Base-by-base conservation (phyloP, 441 rosid species). In the Capsella rubella region DNA sequence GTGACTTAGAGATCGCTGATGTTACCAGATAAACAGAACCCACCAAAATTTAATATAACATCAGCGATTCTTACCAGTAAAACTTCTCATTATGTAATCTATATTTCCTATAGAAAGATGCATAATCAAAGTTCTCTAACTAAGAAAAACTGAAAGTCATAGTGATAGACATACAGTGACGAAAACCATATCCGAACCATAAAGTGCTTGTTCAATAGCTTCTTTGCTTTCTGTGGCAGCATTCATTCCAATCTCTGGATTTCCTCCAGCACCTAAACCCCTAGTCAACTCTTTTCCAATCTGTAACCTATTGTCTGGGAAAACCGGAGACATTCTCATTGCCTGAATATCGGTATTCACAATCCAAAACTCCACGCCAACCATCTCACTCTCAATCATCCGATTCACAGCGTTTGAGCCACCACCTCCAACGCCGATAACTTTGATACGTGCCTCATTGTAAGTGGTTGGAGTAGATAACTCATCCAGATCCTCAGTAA, bases 211-310 rank as follows among this genome's bases (percentile, higher is more conserved):
- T 81, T 95, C 95, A 34, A 95, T 90, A 15, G 94, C 69, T 72
- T 80, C 89, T 81, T 87, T 89, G 82, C 99, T 95, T 78, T 95
- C 99, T 75, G 78, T 90, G 18, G 99, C 98, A 82, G 99, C 98
- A 79, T 90, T 91, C 90, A 85, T 92, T 39, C 99, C 99, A 51
- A 95, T 89, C 79, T 92, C 99, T 0, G 98, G 99, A 72, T 93
- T 95, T n/a, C 99, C 99, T 62, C 98, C 98, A 76, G 98, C 99
- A 72, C 99, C 99, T 78, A 95, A 95, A 78, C 99, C 99, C 59
- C 97, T 89, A 57, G 99, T 95, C 63, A 95, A 79, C 89, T 95
- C 98, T 70, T 86, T 86, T 68, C 99, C 99, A 51, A 95, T 93
- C 57, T 93, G 97, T 84, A 95, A 80, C 15, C 99, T 91, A 54